Base-by-base conservation (phyloP, 2,329 filamentous ascomycete genomes). In the Botrytis sinoallii region DNA sequence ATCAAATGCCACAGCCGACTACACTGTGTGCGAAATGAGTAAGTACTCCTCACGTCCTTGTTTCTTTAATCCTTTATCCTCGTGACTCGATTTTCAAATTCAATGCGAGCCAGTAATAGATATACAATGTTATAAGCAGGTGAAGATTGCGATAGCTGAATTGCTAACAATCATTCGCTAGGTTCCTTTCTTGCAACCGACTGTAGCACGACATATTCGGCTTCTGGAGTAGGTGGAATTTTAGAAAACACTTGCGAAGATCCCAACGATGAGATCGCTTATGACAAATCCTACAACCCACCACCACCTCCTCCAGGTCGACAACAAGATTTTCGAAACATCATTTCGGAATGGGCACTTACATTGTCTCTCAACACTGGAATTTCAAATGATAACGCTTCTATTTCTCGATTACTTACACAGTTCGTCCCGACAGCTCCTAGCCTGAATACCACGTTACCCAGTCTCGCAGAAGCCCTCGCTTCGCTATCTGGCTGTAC, bases 381-480 rank as follows among this genome's bases (percentile, higher is more conserved):
- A 2, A 80, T 85, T 8, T 82, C 82, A 10, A 86, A 88, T 75
- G 85, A 83, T 60, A 87, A 90, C 73, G 87, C 90, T 0, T 88
- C 87, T 57, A 90, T 89, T 76, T 85, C 87, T 25, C 86, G 88
- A 0, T 84, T 91, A 22, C 81, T 90, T 14, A 88, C 88, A 40
- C 86, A 91, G 75, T 81, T 88, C 20, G 85, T 88, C 8, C 84
- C 88, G 0, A 77, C 79, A 10, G 75, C 78, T 16, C 64, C 71
- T 3, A 68, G 70, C 18, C 70, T 79, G 3, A 74, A 71, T 35
- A 42, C 84, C 0, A 79, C 82, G 0, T 81, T 91, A 0, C 93
- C 93, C 0, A 93, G 90, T 3, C 85, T 93, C n/a, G 90, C 89
- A 0, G 93, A 96, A 81, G 90, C 91, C 0, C 80, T 96, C 0